Percentiles rank a stretch among this genome's conserved stretches.
phyloP scores from a whole-genome alignment of 106 monocot species.

The Dioscorea dumetorum region DNA sequence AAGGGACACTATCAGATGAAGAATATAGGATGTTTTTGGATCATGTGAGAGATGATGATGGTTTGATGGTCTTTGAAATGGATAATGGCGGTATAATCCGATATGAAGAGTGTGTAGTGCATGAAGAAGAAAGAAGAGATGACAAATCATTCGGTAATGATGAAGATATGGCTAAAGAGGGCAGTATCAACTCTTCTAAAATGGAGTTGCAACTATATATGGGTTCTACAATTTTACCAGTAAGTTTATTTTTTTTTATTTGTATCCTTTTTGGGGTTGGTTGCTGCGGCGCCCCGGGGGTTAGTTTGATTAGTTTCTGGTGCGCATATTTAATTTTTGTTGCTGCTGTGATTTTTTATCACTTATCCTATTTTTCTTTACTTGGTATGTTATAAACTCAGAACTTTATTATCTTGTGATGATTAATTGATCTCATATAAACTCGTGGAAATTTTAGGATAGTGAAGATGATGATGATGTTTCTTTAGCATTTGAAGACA shows the following conservation, averaged over 20 bases:
- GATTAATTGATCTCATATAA: no score
- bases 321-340: no score
- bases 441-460: no score
- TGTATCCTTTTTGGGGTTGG: neutral
- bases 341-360: no score
- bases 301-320: no score
- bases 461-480: no score
- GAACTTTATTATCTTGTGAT: no score
- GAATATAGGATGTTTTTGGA: slow-evolving; percentile 10
- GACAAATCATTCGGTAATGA: neutral
- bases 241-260: neutral
- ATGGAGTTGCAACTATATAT: slow-evolving; percentile 2
- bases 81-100: slow-evolving; percentile 4
- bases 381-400: no score
- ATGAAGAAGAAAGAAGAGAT: neutral
- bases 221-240: neutral
- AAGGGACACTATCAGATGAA: slow-evolving; percentile 1
- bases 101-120: slow-evolving; percentile 5
- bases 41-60: slow-evolving; percentile 1
- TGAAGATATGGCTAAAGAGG: neutral
- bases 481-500: slow-evolving; percentile 6
- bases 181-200: neutral
- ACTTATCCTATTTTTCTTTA: no score
- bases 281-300: no score
- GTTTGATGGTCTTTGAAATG: slow-evolving; percentile 6